Conservation (phyloP, 202 grass and related monocot species). For the Digitaria exilis region DNA sequence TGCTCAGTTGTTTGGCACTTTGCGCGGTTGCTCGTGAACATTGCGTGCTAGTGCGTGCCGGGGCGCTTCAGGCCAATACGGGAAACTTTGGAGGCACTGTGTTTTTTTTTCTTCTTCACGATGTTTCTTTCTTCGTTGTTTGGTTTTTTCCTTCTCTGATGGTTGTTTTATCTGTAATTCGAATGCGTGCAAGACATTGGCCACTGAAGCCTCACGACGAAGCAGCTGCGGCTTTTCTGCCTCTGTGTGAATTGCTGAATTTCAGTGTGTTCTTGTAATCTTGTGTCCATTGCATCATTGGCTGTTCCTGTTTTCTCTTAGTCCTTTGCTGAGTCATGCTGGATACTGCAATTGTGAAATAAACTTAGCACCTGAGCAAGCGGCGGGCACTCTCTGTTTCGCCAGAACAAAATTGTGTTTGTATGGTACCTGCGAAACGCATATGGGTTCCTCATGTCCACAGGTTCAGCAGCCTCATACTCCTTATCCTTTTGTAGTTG, state of each 20-base stretch:
- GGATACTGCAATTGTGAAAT: neutral
- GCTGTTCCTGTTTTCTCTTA: neutral
- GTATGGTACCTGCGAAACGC: neutral
- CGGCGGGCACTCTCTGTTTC: neutral
- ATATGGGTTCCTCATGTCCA: conserved; percentile 21
- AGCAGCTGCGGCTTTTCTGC: neutral
- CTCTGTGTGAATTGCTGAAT: neutral
- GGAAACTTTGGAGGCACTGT: neutral
- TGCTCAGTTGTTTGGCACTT: neutral
- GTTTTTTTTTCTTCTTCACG: neutral
- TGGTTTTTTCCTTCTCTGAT: neutral
- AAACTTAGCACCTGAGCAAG: neutral
- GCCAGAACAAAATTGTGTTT: neutral
- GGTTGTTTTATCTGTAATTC: neutral
- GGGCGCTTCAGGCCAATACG: neutral
- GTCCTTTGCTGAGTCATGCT: neutral
- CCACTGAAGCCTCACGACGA: neutral
- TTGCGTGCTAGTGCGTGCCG: neutral
- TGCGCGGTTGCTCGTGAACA: neutral
- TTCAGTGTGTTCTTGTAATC: neutral
- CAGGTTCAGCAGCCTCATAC: conserved; percentile 8
- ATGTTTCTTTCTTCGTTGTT: neutral
- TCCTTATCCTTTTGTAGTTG: conserved; percentile 32
- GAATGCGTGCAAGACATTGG: neutral
- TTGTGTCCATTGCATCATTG: neutral